Conservation (phyloP, 306 rosid genomes). For the Ormosia semicastrata region DNA sequence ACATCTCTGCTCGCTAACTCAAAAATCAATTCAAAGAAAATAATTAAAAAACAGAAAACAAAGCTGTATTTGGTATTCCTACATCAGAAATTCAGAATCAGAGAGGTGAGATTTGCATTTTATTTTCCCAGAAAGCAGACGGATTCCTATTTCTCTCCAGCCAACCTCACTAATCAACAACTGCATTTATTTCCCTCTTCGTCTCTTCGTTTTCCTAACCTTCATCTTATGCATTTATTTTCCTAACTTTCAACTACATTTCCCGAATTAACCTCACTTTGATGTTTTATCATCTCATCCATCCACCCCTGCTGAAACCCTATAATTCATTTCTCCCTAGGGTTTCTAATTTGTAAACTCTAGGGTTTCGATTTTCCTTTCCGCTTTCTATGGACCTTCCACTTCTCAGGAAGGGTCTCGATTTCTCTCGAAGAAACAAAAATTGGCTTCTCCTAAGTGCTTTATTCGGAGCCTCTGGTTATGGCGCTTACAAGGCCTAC, state of each 20-base stretch:
- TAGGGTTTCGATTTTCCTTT: conserved; percentile 1
- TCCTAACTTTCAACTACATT: not conserved
- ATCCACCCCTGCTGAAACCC: not conserved
- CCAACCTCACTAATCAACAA: not conserved
- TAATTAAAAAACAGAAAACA: not conserved
- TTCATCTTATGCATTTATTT: not conserved
- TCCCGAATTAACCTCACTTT: not conserved
- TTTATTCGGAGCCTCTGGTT: conserved; percentile 64
- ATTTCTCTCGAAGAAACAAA: conserved; percentile 45
- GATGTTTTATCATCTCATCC: not conserved
- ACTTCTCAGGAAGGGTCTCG: conserved; percentile 41
- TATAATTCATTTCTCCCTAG: conserved; percentile 4
- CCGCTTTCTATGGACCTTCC: conserved; percentile 54
- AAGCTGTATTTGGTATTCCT: not conserved
- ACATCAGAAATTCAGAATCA: not conserved
- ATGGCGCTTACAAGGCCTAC: conserved; percentile 68
- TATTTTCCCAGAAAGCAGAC: not conserved
- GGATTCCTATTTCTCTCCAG: not conserved
- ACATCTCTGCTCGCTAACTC: not conserved
- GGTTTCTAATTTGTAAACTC: conserved; percentile 18
- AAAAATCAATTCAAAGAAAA: conserved; percentile 27
- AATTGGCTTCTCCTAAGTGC: conserved; percentile 59
- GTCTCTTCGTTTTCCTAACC: not conserved
- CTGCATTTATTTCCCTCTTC: not conserved
- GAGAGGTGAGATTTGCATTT: not conserved